Percentiles rank a stretch among this genome's conserved stretches.
Conservation (phyloP, 2,329 filamentous ascomycete genomes). For the Aspergillus puulaauensis region DNA sequence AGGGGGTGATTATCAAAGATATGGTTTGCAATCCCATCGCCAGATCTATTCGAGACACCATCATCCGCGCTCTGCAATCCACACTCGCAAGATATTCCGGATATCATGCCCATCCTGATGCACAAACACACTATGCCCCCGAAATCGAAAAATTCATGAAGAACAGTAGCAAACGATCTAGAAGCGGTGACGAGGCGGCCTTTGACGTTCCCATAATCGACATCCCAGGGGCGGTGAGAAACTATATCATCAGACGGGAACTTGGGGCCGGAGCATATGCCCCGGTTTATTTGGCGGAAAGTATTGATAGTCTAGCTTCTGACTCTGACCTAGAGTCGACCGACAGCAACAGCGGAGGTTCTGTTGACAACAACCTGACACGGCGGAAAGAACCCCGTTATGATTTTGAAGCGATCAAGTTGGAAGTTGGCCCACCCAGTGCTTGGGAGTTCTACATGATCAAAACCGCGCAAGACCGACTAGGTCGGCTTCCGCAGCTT, state of each 20-base stretch:
- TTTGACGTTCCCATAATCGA: slow-evolving; percentile 63
- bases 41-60: slow-evolving; percentile 68
- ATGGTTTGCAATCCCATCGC: slow-evolving; percentile 86
- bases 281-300: slow-evolving; percentile 87
- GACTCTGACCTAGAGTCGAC: slow-evolving; percentile 34
- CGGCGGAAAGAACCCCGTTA: slow-evolving; percentile 44
- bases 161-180: slow-evolving; percentile 53
- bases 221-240: slow-evolving; percentile 64
- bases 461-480: slow-evolving; percentile 72
- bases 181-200: slow-evolving; percentile 58
- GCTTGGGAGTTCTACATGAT: slow-evolving; percentile 98
- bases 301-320: slow-evolving; percentile 53
- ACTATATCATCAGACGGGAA: slow-evolving; percentile 79
- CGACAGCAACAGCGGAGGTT: slow-evolving; percentile 53
- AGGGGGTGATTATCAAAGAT: slow-evolving; percentile 74
- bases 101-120: slow-evolving; percentile 70
- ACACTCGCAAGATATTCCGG: slow-evolving; percentile 72
- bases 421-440: slow-evolving; percentile 78
- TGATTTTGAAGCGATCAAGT: slow-evolving; percentile 82
- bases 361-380: slow-evolving; percentile 39
- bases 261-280: slow-evolving; percentile 93
- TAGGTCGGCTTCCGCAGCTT: slow-evolving; percentile 61
- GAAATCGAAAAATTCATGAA: slow-evolving; percentile 85
- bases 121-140: slow-evolving; percentile 63
- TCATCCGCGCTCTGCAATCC: slow-evolving; percentile 72